Evolutionary conservation across 176 grass and related monocot genomes (phyloP).

Genomic region (Ananas comosus): DNA sequence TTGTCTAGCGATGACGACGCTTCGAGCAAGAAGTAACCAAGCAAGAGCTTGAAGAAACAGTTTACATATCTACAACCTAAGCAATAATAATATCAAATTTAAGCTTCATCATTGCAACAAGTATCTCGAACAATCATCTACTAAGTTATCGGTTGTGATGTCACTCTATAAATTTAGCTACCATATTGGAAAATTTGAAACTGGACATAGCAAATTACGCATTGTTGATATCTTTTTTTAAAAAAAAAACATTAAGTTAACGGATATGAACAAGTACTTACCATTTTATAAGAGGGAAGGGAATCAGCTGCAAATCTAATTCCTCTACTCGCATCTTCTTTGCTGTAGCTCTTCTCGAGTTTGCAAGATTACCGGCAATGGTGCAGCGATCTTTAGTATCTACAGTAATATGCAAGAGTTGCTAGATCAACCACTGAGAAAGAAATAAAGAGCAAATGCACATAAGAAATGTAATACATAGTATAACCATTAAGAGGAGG

Average conservation of each 20-base stretch:
- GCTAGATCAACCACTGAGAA: background rate
- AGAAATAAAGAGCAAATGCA: background rate
- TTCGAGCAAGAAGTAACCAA: too few species aligned
- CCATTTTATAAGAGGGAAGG: background rate
- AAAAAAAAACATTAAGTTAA: background rate
- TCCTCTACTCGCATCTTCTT: background rate
- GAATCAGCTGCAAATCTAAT: background rate
- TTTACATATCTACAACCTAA: too few species aligned
- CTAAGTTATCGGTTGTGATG: background rate
- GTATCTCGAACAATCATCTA: background rate
- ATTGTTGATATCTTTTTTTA: background rate
- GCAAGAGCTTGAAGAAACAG: too few species aligned
- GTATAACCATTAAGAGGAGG: too few species aligned
- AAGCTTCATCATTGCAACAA: too few species aligned
- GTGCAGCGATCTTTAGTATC: constrained; percentile 57
- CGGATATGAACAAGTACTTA: background rate
- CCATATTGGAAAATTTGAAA: background rate
- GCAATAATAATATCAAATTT: too few species aligned
- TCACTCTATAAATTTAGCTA: background rate
- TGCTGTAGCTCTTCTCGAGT: constrained; percentile 30
- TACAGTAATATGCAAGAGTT: constrained; percentile 24
- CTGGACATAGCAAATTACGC: background rate
- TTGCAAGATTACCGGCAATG: constrained; percentile 45
- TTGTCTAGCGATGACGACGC: too few species aligned
- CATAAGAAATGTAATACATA: constrained; percentile 6